Percentiles rank a stretch among this genome's conserved stretches.
Conservation (phyloP, 129 eudicot species). For the Smallanthus sonchifolius region DNA sequence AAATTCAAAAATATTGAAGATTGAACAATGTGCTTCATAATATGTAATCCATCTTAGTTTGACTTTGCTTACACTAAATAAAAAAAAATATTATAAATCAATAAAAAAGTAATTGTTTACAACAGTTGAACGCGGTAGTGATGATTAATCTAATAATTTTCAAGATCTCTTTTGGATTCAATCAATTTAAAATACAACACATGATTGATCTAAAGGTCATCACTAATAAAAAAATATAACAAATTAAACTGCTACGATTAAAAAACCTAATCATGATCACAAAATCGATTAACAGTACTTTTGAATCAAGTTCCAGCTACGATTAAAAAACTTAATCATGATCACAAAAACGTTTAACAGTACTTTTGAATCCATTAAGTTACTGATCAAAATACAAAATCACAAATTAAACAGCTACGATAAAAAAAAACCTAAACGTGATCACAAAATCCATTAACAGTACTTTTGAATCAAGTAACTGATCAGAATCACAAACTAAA, state of each 20-base stretch:
- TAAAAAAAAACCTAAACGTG: conserved; percentile 4
- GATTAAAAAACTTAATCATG: too few relatives aligned
- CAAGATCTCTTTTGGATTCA: conserved; percentile 3
- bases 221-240: neutral
- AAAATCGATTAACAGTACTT: conserved; percentile 10
- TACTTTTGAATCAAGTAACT: neutral
- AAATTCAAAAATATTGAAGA: neutral
- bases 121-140: neutral
- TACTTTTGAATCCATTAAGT: neutral
- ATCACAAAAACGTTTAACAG: conserved; percentile 1
- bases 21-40: neutral
- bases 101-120: neutral
- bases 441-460: conserved; percentile 4
- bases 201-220: neutral
- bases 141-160: neutral
- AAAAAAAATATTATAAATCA: neutral
- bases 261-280: too few relatives aligned
- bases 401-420: neutral
- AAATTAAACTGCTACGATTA: too few relatives aligned
- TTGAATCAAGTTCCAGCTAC: neutral
- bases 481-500: neutral
- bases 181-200: neutral
- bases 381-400: too few relatives aligned
- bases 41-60: neutral
- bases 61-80: neutral